Evolutionary conservation across 208 protist species (phyloP), one percentile per base, ranked within the genome.

Genomic region (Leishmania aethiopica): DNA sequence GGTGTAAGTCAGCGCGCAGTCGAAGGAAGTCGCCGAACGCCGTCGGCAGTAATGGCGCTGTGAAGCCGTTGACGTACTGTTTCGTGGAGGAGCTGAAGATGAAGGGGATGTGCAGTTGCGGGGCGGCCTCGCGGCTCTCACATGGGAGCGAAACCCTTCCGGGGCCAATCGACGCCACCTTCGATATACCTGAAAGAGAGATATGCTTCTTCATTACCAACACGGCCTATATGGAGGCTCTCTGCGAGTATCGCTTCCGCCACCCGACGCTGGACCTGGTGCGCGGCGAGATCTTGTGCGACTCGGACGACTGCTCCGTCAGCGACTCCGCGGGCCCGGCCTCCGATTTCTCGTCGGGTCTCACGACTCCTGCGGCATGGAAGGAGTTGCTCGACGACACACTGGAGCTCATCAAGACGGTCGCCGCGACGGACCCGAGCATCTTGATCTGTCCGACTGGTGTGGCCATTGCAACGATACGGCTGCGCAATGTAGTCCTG

Each of bases 331-430:
- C 40, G 0, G 22, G 40, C 22, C 51, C 57, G 19, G 53, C n/a
- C 40, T 11, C 49, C 45, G 72, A 49, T 37, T 25, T 28, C 17
- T n/a, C 32, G 49, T 35, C 37, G 37, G 17, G 28, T 17, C 57
- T 35, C 37, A 51, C 32, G 57, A 75, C 53, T 28, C 70, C 81
- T 19, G 60, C 37, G 11, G 17, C 66, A 70, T 84, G 81, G 81
- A 80, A 84, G 69, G 81, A 70, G 76, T 45, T 88, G 69, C 77
- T 84, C 22, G 66, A 83, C 40, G 81, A 83, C 70, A 87, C 85
- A 35, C 81, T 91, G 74, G 80, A 91, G 70, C 77, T 91, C 67
- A 72, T 91, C 57, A 87, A 85, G 75, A 49, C 76, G 51, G 84
- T 82, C 69, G 79, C 79, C 3, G 69, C 37, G 47, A 64, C 47